Conservation (phyloP, 2,329 filamentous ascomycete species). For the Arachnopeziza araneosa region DNA sequence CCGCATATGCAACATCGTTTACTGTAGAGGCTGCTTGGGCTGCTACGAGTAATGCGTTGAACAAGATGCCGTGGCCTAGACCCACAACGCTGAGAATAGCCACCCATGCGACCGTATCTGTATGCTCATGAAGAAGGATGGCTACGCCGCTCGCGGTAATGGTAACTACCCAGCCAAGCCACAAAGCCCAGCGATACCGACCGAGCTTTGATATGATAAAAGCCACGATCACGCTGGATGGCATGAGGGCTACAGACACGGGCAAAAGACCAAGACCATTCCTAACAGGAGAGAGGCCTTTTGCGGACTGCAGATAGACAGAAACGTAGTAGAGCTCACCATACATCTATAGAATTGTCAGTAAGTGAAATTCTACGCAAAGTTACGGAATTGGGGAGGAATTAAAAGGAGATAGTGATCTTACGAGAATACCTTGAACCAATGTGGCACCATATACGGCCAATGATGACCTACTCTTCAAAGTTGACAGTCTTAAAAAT, state of each 20-base stretch:
- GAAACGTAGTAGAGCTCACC: not conserved
- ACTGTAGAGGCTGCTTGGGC: conserved; percentile 1
- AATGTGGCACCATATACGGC: conserved; percentile 33
- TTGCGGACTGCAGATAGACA: not conserved
- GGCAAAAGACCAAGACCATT: not conserved
- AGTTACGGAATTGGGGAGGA: not conserved
- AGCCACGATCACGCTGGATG: conserved; percentile 15
- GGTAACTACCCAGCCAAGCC: conserved; percentile 52
- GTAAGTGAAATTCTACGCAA: conserved; percentile 31
- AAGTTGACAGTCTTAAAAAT: not conserved
- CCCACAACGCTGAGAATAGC: conserved; percentile 1
- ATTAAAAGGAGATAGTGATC: not conserved
- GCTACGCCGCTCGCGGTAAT: conserved; percentile 48
- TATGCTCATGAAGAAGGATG: conserved; percentile 1
- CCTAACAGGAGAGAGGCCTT: conserved; percentile 29
- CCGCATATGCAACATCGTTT: conserved; percentile 44
- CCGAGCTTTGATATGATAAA: conserved; percentile 14
- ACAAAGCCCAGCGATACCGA: conserved; percentile 45
- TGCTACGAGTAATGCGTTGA: conserved; percentile 47
- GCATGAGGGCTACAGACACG: conserved; percentile 38
- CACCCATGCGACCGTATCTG: not conserved
- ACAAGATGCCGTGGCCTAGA: conserved; percentile 21
- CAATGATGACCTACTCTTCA: not conserved
- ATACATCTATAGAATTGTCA: not conserved
- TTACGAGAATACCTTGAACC: conserved; percentile 18